Base-by-base conservation (phyloP, 257 asterid species). In the Verbascum thapsus region DNA sequence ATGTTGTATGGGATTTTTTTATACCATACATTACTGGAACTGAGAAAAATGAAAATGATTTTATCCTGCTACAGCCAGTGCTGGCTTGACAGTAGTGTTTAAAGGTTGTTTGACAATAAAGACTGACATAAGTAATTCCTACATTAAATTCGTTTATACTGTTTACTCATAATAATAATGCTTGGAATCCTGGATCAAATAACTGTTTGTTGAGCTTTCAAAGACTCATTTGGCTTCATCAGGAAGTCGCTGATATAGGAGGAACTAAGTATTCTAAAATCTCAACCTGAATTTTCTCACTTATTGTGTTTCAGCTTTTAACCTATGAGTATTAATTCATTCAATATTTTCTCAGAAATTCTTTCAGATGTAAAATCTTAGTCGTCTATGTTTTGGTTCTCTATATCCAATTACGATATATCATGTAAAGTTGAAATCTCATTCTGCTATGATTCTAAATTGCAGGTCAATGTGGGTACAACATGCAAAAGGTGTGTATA, bases 401-500 rank as follows among this genome's bases (percentile, higher is more conserved):
- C 66, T 12, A 48, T 44, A 47, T 56, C 56, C 57, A 74, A 34
- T 42, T 75, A 19, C 68, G 30, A 45, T 54, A n/a, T 39, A 13
- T 52, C 44, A 68, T 67, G 54, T 55, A 67, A 41, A 22, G 53
- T 48, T 37, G 10, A 41, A 43, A 49, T 70, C 81, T 75, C 35
- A 80, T 71, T 22, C 48, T 57, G 47, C 62, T 22, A 8, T 75
- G 50, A 77, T 34, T 75, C 58, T 10, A 45, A 63, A 70, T 59
- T 85, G 72, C 95, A 92, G 97, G 97, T 59, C 91, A 84, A 69
- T 88, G 97, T 19, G 97, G 98, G 42, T 88, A 80, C 72, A 68
- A 92, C 69, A 56, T 81, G 60, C 66, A 78, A 55, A 80, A 53
- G 94, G 98, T 88, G 68, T 79, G 77, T 77, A 30, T 19, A 19